Base-by-base conservation (phyloP, 2,329 filamentous ascomycete species). In the Chrysoporthe puriensis region DNA sequence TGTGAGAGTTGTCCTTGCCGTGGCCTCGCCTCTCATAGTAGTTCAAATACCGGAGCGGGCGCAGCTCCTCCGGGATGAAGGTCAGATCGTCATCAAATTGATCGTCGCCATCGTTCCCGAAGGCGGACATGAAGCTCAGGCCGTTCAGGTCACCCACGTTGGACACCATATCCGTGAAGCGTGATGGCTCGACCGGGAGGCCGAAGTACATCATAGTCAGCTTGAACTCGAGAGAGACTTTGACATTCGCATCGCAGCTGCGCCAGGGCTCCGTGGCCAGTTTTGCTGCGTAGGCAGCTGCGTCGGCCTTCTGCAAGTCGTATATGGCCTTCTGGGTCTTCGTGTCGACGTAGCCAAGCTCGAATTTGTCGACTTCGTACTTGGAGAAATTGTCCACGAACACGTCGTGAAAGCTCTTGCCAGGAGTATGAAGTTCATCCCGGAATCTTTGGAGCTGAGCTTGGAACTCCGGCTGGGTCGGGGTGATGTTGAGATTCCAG, bases 141-240 rank as follows among this genome's bases (percentile, higher is more conserved):
- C 50, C 43, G n/a, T 21, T n/a, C 21, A 54, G 59, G 11, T 66
- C 64, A 21, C 69, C 66, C 48, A 66, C 66, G 26, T 14, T 18
- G 4, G 34, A 40, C 32, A 48, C 18, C 63, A 65, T 16, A 13
- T 73, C 68, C 34, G 77, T 72, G 3, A 74, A 72, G 52, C 76
- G 75, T 40, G 81, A 71, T 0, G 83, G 81, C 62, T 79, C 80
- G 3, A 84, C 75, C 0, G 81, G 81, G 6, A 84, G 71, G 0
- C 83, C 83, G 68, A 84, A 85, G 72, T 80, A 84, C 57, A 83
- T 74, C 74, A 83, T 78, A 0, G 82, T 75, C 66, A 85, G 67
- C 71, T 83, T 84, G n/a, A 79, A 76, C 2, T 76, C 74, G 18
- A 83, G 66, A 1, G 63, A 64, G 0, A 62, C 62, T 18, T 34